These are phyloP conservation scores for Beauveria australis DNA, from an alignment of 2,329 filamentous ascomycete species.

Conservation along the genomic window DNA sequence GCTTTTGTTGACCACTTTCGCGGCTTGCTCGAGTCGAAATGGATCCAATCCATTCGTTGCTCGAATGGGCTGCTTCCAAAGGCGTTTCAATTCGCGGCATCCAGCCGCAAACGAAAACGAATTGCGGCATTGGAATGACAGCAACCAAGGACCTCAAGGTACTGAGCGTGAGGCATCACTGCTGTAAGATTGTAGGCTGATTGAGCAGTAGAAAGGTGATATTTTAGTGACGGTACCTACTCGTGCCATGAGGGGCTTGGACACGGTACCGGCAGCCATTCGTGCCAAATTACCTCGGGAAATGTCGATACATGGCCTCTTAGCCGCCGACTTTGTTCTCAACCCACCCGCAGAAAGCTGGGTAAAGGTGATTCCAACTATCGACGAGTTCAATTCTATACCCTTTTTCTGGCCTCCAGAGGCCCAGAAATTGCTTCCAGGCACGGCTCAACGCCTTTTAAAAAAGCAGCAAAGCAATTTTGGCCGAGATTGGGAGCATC, in stretches of 20 bases:
- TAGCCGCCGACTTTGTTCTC: conserved; percentile 58
- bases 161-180: neutral
- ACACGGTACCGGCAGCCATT: conserved; percentile 49
- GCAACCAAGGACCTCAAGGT: neutral
- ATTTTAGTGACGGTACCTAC: conserved; percentile 58
- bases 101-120: neutral
- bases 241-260: conserved; percentile 54
- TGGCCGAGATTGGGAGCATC: conserved; percentile 30
- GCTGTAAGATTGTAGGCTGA: neutral
- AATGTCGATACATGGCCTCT: conserved; percentile 59
- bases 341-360: conserved; percentile 7
- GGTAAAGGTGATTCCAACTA: conserved; percentile 3
- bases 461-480: conserved; percentile 41
- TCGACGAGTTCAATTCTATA: conserved; percentile 15
- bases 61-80: neutral
- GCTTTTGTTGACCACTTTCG: neutral
- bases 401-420: conserved; percentile 38
- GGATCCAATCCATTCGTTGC: neutral
- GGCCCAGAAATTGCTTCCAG: conserved; percentile 40
- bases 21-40: neutral
- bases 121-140: neutral
- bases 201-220: conserved; percentile 34
- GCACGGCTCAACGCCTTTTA: conserved; percentile 36
- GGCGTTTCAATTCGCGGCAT: neutral
- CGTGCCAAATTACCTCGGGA: conserved; percentile 41